Percentiles rank a stretch among this genome's conserved stretches.
Evolutionary conservation across 352 stramenopile species (phyloP).

Genomic region (Phytophthora citricola): DNA sequence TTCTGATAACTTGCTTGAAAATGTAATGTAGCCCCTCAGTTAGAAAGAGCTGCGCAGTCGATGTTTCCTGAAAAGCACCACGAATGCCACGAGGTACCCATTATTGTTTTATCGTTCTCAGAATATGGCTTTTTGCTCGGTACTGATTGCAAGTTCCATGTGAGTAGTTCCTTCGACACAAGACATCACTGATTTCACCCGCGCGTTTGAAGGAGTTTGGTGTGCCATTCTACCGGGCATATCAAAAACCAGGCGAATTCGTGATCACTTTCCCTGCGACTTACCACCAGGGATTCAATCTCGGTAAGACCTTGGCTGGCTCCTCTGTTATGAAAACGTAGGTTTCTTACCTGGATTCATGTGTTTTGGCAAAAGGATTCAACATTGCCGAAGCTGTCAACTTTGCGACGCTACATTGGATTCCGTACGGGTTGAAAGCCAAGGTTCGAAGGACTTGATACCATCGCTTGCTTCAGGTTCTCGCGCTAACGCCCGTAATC

Average conservation of each 20-base stretch:
- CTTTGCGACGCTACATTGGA: slow-evolving; percentile 89
- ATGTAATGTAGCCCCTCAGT: slow-evolving; percentile 47
- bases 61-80: slow-evolving; percentile 91
- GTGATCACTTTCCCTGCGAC: slow-evolving; percentile 92
- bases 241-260: slow-evolving; percentile 91
- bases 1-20: slow-evolving; percentile 12
- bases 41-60: slow-evolving; percentile 86
- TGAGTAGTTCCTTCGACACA: slow-evolving; percentile 92
- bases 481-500: not conserved
- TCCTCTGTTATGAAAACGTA: not conserved
- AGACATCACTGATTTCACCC: slow-evolving; percentile 92
- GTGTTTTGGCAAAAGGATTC: slow-evolving; percentile 57
- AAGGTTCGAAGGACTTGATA: slow-evolving; percentile 48
- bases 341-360: no score
- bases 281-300: slow-evolving; percentile 92
- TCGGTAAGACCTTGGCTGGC: slow-evolving; percentile 50
- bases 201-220: slow-evolving; percentile 80
- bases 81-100: slow-evolving; percentile 67
- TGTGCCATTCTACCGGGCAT: slow-evolving; percentile 82
- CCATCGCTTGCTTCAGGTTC: no score
- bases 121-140: not conserved
- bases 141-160: not conserved
- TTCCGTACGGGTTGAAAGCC: slow-evolving; percentile 77
- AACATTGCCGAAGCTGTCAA: slow-evolving; percentile 93
- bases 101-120: not conserved